Base-by-base conservation (phyloP, 306 rosid species). In the Cicer chorassanicum region DNA sequence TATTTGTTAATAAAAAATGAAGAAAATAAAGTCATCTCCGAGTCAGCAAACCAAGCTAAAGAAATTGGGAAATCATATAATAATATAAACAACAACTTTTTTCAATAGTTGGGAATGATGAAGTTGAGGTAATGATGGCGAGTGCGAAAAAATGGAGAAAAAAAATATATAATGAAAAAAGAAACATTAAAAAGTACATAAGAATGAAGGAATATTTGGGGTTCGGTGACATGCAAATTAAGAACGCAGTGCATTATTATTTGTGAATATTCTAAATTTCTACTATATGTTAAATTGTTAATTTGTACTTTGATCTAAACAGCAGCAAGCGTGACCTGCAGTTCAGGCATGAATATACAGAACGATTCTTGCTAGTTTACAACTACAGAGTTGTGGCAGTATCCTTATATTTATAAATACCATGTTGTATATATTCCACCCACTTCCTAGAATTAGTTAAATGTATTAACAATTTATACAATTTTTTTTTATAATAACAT, bases 121-220 rank as follows among this genome's bases (percentile, higher is more conserved):
- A 76, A 86, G 83, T 74, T 80, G 81, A 80, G 68, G 88, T 76
- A 87, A 81, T 73, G 85, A 86, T 85, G 77, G 84, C 70, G 83
- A 86, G 89, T 81, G 88, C 81, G 89, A 77, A 87, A 70, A 88
- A 78, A 77, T 48, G 74, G 78, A 72, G 78, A 68, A 73, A 14
- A 78, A 50, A n/a, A 45, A 11, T n/a, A 8, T 45, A 56, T 1
- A 41, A 59, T 0, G 2, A 55, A 49, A 66, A 51, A 59, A 65
- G 45, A 68, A 72, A 71, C 51, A 80, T 78, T 4, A 39, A 39
- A 19, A 16, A 19, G 36, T 12, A 38, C 55, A 66, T 15, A 84
- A 76, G 75, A 75, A 80, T 15, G 82, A 92, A 91, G 82, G 95
- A 91, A 91, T 88, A 88, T 89, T 88, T 91, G 80, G 97, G 87